phyloP scores from a whole-genome alignment of 2,329 filamentous ascomycete genomes.

The Verticillium klebahnii region DNA sequence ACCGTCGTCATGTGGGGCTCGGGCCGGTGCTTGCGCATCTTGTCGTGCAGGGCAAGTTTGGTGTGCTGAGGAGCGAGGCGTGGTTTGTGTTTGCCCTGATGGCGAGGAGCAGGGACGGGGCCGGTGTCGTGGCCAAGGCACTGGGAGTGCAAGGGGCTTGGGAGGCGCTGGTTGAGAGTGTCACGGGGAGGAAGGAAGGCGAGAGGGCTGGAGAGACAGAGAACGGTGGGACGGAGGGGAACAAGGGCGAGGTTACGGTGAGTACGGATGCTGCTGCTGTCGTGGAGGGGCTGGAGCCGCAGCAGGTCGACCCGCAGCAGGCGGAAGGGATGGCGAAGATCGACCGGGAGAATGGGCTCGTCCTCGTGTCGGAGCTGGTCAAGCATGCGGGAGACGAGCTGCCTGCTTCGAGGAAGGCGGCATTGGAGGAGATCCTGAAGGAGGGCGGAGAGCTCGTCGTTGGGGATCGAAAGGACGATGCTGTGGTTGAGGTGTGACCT shows the following conservation, averaged over 20 bases:
- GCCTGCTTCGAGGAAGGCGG: conserved; percentile 27
- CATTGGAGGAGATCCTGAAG: conserved; percentile 45
- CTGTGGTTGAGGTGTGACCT: not conserved
- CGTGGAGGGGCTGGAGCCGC: conserved; percentile 37
- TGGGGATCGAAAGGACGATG: conserved; percentile 12
- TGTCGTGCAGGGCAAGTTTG: conserved; percentile 53
- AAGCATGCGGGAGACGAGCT: conserved; percentile 37
- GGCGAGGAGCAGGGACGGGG: conserved; percentile 46
- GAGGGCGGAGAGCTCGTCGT: conserved; percentile 44
- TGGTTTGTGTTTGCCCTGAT: conserved; percentile 61
- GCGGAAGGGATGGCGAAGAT: conserved; percentile 41
- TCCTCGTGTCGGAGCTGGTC: conserved; percentile 52
- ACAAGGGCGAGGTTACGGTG: conserved; percentile 7
- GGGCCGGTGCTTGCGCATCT: conserved; percentile 43
- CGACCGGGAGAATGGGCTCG: conserved; percentile 58
- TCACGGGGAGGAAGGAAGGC: conserved; percentile 37
- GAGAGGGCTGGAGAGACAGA: not conserved
- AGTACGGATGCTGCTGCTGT: conserved; percentile 13
- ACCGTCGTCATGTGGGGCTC: conserved; percentile 26
- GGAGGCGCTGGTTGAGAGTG: conserved; percentile 37
- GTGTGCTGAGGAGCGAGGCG: conserved; percentile 53
- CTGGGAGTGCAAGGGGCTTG: conserved; percentile 36
- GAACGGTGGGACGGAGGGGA: conserved; percentile 3
- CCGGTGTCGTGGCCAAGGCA: conserved; percentile 36
- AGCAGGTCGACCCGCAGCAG: conserved; percentile 39